phyloP scores from a whole-genome alignment of 495 filamentous ascomycete genomes.

The Xylaria acuta region DNA sequence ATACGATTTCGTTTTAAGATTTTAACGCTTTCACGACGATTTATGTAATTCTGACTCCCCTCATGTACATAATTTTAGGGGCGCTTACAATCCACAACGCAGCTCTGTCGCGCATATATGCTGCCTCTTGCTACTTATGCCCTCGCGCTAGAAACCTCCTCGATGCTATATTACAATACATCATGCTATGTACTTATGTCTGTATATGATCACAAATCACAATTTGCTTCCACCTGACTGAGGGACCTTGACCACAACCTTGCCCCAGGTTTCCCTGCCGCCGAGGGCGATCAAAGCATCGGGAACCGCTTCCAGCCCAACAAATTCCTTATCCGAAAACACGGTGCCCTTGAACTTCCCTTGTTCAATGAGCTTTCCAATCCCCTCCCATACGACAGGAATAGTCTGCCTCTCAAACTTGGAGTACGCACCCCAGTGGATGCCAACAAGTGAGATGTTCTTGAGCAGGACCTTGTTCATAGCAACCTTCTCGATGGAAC shows the following conservation, averaged over 20 bases:
- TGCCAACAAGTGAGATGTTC: slow-evolving; percentile 87
- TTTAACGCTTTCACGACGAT: background rate
- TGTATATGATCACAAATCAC: slow-evolving; percentile 34
- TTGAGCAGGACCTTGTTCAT: slow-evolving; percentile 92
- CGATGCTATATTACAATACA: background rate
- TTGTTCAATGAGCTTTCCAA: slow-evolving; percentile 75
- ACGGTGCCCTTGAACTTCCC: slow-evolving; percentile 84
- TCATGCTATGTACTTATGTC: background rate
- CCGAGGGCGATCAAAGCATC: slow-evolving; percentile 79
- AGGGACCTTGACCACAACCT: slow-evolving; percentile 91
- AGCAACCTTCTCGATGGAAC: slow-evolving; percentile 87
- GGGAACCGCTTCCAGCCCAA: slow-evolving; percentile 80
- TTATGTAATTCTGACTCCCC: background rate
- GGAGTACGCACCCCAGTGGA: slow-evolving; percentile 91
- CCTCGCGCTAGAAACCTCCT: too few relatives aligned
- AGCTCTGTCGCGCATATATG: background rate
- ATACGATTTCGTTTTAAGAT: background rate
- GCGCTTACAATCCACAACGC: background rate
- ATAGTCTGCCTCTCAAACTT: slow-evolving; percentile 74
- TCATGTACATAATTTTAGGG: background rate
- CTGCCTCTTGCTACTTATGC: background rate
- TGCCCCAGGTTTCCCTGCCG: slow-evolving; percentile 87
- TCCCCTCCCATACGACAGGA: slow-evolving; percentile 76
- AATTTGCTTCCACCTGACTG: slow-evolving; percentile 65
- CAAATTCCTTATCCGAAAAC: slow-evolving; percentile 81